These are phyloP conservation scores for Ambrosiella xylebori DNA, from an alignment of 2,329 filamentous ascomycete species.

Conservation along the genomic window DNA sequence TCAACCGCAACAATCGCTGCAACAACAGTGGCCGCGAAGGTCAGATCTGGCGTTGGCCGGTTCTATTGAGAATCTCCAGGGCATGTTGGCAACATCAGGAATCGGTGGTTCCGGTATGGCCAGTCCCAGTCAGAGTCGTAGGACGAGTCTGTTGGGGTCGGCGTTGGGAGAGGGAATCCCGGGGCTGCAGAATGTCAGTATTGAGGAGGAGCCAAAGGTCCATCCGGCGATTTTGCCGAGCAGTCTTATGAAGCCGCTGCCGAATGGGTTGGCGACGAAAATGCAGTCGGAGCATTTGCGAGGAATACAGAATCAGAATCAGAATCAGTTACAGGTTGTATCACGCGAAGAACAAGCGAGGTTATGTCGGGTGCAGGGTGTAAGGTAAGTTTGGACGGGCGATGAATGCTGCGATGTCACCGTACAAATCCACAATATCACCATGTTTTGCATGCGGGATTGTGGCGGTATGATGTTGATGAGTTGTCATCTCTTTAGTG, in stretches of 20 bases:
- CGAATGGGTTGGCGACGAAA: background rate
- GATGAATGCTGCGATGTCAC: too few species aligned
- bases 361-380: conserved; percentile 6
- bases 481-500: background rate
- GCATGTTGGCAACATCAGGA: background rate
- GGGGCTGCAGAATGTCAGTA: conserved; percentile 5
- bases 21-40: conserved; percentile 2
- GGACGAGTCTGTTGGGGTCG: conserved; percentile 1
- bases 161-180: background rate
- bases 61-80: background rate
- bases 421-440: background rate
- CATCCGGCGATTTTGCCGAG: background rate
- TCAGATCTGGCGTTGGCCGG: background rate
- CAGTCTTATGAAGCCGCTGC: background rate
- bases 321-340: conserved; percentile 6
- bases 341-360: conserved; percentile 8
- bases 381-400: conserved; percentile 2
- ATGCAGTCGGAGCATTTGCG: background rate
- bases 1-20: background rate
- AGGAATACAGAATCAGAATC: background rate
- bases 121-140: background rate
- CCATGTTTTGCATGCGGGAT: background rate
- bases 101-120: background rate
- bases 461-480: background rate
- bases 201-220: conserved; percentile 1